These are phyloP conservation scores for Fusarium subtropicale DNA, from an alignment of 2,329 filamentous ascomycete genomes.

Conservation along the genomic window DNA sequence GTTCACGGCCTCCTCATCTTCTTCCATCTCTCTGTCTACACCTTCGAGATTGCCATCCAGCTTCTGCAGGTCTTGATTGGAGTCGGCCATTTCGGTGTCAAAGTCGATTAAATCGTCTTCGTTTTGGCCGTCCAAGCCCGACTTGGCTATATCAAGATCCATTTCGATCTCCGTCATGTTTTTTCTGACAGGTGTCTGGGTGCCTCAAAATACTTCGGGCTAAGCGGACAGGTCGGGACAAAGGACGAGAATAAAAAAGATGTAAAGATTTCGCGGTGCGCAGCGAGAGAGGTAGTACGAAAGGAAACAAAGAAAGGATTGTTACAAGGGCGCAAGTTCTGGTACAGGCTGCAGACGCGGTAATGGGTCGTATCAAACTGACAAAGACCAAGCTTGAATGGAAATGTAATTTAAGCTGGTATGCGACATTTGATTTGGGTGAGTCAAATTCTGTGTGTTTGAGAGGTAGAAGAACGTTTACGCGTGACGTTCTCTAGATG, in stretches of 20 bases:
- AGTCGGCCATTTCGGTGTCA: slow-evolving; percentile 51
- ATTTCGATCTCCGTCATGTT: slow-evolving; percentile 50
- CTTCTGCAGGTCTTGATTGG: slow-evolving; percentile 27
- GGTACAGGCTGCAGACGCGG: slow-evolving; percentile 15
- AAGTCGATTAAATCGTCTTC: slow-evolving; percentile 56
- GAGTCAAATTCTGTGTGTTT: not conserved
- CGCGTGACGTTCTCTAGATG: slow-evolving; percentile 6
- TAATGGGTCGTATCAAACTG: slow-evolving; percentile 34
- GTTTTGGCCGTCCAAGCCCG: slow-evolving; percentile 39
- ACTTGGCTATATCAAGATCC: slow-evolving; percentile 49
- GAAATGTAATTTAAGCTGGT: slow-evolving; percentile 29
- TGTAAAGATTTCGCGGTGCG: not conserved
- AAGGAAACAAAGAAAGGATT: not conserved
- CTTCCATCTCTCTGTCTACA: slow-evolving; percentile 37
- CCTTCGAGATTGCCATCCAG: slow-evolving; percentile 7
- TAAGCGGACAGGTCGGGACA: not conserved
- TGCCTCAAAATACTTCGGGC: not conserved
- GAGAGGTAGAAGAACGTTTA: not conserved
- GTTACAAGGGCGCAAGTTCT: not conserved
- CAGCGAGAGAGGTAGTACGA: not conserved
- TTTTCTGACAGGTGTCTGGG: not conserved
- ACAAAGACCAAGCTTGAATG: slow-evolving; percentile 19
- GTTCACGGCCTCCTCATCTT: slow-evolving; percentile 36
- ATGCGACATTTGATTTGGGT: slow-evolving; percentile 46
- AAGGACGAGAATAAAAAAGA: not conserved